Conservation (phyloP, 1,139 yeast species). For the Geotrichum australiense region DNA sequence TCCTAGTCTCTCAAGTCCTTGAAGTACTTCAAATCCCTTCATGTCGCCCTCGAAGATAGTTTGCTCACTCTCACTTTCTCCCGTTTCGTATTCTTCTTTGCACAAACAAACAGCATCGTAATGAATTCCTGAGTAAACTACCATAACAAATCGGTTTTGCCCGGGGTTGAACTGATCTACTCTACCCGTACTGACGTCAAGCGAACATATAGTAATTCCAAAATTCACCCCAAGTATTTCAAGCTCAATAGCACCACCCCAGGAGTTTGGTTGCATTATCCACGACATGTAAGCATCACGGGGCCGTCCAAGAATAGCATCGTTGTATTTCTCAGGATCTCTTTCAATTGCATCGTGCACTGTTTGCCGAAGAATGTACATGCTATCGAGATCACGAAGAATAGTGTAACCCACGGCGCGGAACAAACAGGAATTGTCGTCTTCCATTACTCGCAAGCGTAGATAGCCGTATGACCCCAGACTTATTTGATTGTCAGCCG, state of each 20-base stretch:
- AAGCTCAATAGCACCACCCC: slow-evolving; percentile 87
- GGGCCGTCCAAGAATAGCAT: slow-evolving; percentile 53
- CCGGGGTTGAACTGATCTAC: slow-evolving; percentile 51
- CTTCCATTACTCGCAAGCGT: slow-evolving; percentile 57
- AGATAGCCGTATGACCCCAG: slow-evolving; percentile 29
- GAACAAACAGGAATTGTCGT: slow-evolving; percentile 76
- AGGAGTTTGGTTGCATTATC: slow-evolving; percentile 55
- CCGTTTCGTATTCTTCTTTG: slow-evolving; percentile 34
- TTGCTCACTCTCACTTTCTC: slow-evolving; percentile 34
- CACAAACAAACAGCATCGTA: slow-evolving; percentile 57
- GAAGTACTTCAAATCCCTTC: slow-evolving; percentile 33
- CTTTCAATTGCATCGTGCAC: slow-evolving; percentile 42
- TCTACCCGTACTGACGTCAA: slow-evolving; percentile 62
- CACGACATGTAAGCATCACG: slow-evolving; percentile 49
- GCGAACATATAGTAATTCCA: slow-evolving; percentile 48
- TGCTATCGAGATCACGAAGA: slow-evolving; percentile 38
- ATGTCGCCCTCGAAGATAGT: slow-evolving; percentile 38
- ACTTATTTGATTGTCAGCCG: slow-evolving; percentile 16
- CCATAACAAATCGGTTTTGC: slow-evolving; percentile 41
- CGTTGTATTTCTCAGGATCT: slow-evolving; percentile 46
- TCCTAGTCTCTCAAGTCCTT: slow-evolving; percentile 41
- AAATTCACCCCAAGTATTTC: slow-evolving; percentile 55
- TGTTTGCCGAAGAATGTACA: slow-evolving; percentile 41
- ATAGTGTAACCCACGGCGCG: slow-evolving; percentile 57
- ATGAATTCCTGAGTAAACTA: slow-evolving; percentile 69